phyloP scores from a whole-genome alignment of 208 protist species.

The Acanthamoeba triangularis region DNA sequence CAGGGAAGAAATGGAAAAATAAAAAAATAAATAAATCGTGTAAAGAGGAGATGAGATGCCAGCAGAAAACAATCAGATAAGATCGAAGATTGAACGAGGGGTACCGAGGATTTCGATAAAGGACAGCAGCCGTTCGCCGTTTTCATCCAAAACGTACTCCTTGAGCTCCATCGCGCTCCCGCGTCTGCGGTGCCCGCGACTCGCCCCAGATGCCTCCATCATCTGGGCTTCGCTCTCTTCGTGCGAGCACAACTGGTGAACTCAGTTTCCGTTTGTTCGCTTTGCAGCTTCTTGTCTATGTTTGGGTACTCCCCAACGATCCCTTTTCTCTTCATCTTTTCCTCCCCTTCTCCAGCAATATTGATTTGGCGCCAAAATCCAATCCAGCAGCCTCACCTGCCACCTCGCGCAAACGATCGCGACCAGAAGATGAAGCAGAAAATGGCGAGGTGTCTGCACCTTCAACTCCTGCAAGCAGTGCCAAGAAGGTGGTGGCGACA shows the following conservation, averaged over 20 bases:
- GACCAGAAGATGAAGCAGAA: neutral
- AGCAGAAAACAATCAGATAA: too few species aligned
- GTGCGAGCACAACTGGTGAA: too few species aligned
- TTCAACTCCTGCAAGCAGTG: too few species aligned
- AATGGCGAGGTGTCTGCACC: neutral
- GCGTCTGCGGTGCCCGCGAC: neutral
- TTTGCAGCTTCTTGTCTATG: neutral
- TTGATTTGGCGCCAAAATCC: too few species aligned
- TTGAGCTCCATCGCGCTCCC: conserved; percentile 10
- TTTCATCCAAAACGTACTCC: neutral
- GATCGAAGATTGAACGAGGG: neutral
- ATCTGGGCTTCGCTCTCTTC: too few species aligned
- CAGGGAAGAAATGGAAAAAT: neutral
- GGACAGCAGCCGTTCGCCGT: neutral
- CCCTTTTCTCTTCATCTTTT: neutral
- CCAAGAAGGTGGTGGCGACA: neutral
- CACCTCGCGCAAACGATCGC: neutral
- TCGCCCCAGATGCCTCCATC: neutral
- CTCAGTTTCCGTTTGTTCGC: too few species aligned
- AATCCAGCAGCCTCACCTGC: neutral
- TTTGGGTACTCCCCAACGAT: neutral
- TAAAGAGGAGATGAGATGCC: neutral
- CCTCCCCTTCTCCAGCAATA: too few species aligned
- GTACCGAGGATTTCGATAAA: conserved; percentile 6
- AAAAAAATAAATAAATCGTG: neutral